A percentile compares a stretch with the other conserved stretches of the same genome.
These are phyloP conservation scores for Aureobasidium sp. DNA, from an alignment of 2,329 filamentous ascomycete species.

Conservation along the genomic window DNA sequence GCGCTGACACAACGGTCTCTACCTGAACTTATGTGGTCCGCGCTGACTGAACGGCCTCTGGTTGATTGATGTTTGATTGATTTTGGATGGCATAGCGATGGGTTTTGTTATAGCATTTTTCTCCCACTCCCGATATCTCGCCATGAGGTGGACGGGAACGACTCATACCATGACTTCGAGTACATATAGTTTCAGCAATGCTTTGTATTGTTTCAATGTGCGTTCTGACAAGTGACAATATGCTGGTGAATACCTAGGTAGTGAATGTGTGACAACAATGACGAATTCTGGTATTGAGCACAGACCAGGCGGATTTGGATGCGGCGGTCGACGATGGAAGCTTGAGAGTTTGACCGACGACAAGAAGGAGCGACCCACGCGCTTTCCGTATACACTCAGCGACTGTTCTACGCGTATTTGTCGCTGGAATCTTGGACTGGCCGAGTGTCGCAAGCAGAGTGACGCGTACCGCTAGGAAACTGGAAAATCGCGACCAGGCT, in stretches of 20 bases:
- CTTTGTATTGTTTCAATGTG: neutral
- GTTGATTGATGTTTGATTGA: neutral
- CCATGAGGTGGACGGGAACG: neutral
- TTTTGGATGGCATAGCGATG: constrained; percentile 10
- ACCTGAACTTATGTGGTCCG: constrained; percentile 7
- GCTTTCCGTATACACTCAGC: neutral
- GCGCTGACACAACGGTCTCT: constrained; percentile 1
- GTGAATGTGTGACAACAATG: neutral
- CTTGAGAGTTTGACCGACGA: neutral
- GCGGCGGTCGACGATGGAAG: neutral
- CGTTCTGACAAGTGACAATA: neutral
- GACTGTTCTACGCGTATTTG: neutral
- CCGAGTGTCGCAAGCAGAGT: neutral
- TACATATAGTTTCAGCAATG: neutral
- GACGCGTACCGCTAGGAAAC: neutral
- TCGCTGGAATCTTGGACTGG: neutral
- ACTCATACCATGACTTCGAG: neutral
- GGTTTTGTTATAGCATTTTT: constrained; percentile 1
- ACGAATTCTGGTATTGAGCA: constrained; percentile 5
- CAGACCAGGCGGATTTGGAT: neutral
- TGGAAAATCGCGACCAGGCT: neutral
- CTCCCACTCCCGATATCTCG: neutral
- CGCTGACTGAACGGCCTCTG: constrained; percentile 4
- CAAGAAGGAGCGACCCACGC: neutral
- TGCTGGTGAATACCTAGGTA: neutral